Conservation (phyloP, 2,329 filamentous ascomycete genomes). For the Pseudogymnoascus sp. region DNA sequence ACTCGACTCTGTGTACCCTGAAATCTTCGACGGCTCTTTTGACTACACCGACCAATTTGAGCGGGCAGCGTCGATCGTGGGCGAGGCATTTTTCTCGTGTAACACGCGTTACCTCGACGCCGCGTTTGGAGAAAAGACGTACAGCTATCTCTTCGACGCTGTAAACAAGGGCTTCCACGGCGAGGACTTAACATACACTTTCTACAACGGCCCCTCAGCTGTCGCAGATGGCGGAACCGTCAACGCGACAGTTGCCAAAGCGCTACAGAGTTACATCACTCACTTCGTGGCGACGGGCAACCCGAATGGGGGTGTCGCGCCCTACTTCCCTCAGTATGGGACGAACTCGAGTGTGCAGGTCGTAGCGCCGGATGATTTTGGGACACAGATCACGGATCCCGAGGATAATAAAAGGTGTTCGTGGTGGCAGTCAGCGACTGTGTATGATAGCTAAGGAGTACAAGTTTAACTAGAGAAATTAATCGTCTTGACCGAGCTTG, state of each 20-base stretch:
- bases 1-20: slow-evolving; percentile 39
- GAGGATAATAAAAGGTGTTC: neutral
- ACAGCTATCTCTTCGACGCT: slow-evolving; percentile 43
- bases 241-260: slow-evolving; percentile 27
- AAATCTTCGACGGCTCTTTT: slow-evolving; percentile 37
- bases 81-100: slow-evolving; percentile 43
- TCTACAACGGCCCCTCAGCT: slow-evolving; percentile 35
- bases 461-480: neutral
- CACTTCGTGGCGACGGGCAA: slow-evolving; percentile 28
- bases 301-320: slow-evolving; percentile 22
- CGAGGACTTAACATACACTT: slow-evolving; percentile 46
- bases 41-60: slow-evolving; percentile 38
- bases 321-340: slow-evolving; percentile 21
- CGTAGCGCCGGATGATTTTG: neutral
- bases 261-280: slow-evolving; percentile 32
- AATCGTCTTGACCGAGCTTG: neutral
- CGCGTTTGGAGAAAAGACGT: slow-evolving; percentile 40
- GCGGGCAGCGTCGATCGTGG: slow-evolving; percentile 34
- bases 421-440: neutral
- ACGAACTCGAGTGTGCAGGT: slow-evolving; percentile 9
- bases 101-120: slow-evolving; percentile 44
- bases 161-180: slow-evolving; percentile 47
- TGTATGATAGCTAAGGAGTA: neutral
- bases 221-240: slow-evolving; percentile 14
- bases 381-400: neutral